Evolutionary conservation across 2,329 filamentous ascomycete genomes (phyloP).

Genomic region (Fusarium devonianum): DNA sequence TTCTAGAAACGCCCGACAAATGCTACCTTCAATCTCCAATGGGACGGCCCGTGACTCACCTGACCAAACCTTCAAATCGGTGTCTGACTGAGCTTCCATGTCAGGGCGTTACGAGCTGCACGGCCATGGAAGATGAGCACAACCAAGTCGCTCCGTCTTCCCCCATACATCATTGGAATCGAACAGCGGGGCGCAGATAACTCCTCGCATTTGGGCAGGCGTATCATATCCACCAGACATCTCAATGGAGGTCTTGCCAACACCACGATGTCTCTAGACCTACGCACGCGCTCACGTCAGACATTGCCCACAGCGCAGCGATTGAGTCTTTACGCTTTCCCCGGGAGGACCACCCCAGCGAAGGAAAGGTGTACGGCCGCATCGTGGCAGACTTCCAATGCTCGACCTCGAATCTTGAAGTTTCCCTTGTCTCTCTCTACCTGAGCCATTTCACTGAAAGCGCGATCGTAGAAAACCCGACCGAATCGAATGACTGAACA

Average conservation of each 20-base stretch:
- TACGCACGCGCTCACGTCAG: slow-evolving; percentile 12
- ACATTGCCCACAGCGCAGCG: slow-evolving; percentile 17
- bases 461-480: slow-evolving; percentile 16
- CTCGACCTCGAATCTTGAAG: background rate
- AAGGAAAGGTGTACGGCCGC: slow-evolving; percentile 8
- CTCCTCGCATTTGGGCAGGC: background rate
- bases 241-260: background rate
- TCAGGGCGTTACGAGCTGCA: too few relatives aligned
- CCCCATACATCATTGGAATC: too few relatives aligned
- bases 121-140: too few relatives aligned
- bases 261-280: slow-evolving; percentile 14
- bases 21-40: too few relatives aligned
- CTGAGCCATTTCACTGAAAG: slow-evolving; percentile 32
- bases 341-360: slow-evolving; percentile 7
- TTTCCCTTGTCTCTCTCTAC: slow-evolving; percentile 13
- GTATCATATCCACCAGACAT: background rate
- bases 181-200: too few relatives aligned
- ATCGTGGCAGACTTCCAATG: slow-evolving; percentile 21
- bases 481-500: slow-evolving; percentile 1
- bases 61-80: too few relatives aligned
- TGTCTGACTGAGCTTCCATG: too few relatives aligned
- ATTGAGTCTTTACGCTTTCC: slow-evolving; percentile 27
- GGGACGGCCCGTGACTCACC: too few relatives aligned
- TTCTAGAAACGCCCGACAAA: too few relatives aligned
- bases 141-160: too few relatives aligned